Percentiles rank a stretch among this genome's conserved stretches.
These are phyloP conservation scores for Arthonia radiata DNA, from an alignment of 495 filamentous ascomycete species.

Conservation along the genomic window DNA sequence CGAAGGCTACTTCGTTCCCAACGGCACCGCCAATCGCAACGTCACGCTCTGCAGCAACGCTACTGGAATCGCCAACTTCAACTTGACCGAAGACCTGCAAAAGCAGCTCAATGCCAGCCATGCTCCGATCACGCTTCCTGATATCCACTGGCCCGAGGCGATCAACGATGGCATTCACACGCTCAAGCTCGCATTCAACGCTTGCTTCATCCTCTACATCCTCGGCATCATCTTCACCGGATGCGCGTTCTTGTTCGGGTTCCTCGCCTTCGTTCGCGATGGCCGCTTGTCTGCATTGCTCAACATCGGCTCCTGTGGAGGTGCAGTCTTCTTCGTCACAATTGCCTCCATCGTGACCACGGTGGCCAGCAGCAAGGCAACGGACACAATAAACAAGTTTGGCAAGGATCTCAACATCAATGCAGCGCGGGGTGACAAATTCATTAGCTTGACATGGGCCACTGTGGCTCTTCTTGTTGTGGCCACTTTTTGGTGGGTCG, in stretches of 20 bases:
- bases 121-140: constrained; percentile 23
- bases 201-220: constrained; percentile 39
- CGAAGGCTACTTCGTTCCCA: constrained; percentile 31
- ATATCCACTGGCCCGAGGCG: constrained; percentile 35
- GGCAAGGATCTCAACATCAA: constrained; percentile 27
- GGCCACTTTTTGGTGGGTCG: constrained; percentile 15
- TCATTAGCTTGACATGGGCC: constrained; percentile 36
- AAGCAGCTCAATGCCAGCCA: constrained; percentile 19
- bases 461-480: constrained; percentile 24
- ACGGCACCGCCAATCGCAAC: constrained; percentile 21
- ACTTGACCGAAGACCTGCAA: constrained; percentile 30
- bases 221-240: constrained; percentile 33
- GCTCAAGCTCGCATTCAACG: constrained; percentile 16
- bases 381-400: constrained; percentile 30
- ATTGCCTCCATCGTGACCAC: constrained; percentile 43
- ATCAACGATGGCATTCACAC: constrained; percentile 34
- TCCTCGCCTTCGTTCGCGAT: constrained; percentile 16
- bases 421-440: constrained; percentile 27
- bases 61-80: constrained; percentile 29
- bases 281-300: constrained; percentile 16
- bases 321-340: constrained; percentile 21
- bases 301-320: constrained; percentile 10
- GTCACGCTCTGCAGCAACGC: constrained; percentile 35
- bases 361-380: constrained; percentile 29
- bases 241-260: constrained; percentile 24